phyloP scores from a whole-genome alignment of 2,329 filamentous ascomycete genomes.

The Endoconidiophora polonica region DNA sequence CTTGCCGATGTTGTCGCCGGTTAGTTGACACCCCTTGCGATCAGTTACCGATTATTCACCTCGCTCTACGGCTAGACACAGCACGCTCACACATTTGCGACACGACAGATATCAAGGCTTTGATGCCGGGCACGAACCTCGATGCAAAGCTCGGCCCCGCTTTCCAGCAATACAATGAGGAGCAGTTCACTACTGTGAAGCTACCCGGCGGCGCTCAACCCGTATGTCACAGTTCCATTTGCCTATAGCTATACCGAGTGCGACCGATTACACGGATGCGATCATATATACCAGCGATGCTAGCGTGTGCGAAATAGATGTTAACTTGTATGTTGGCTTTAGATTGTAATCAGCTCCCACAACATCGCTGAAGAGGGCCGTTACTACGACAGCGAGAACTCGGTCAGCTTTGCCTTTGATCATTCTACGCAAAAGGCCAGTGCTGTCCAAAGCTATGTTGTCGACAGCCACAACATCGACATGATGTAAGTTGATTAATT shows the following conservation, averaged over 20 bases:
- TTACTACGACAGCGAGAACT: constrained; percentile 82
- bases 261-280: not conserved
- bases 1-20: constrained; percentile 12
- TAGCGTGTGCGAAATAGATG: not conserved
- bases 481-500: constrained; percentile 46
- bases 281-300: not conserved
- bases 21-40: constrained; percentile 5
- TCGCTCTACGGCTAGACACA: not conserved
- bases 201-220: constrained; percentile 66
- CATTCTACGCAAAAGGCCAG: constrained; percentile 74
- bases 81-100: not conserved
- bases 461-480: constrained; percentile 62
- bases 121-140: constrained; percentile 55
- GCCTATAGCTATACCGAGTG: no score
- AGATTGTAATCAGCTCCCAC: constrained; percentile 74
- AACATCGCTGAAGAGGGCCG: constrained; percentile 65
- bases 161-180: constrained; percentile 90
- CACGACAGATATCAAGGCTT: constrained; percentile 64
- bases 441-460: constrained; percentile 56
- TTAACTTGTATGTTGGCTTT: constrained; percentile 12
- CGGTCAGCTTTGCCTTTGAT: constrained; percentile 77
- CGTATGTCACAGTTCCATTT: constrained; percentile 17
- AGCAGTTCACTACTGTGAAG: constrained; percentile 78
- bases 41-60: not conserved
- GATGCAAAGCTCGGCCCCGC: constrained; percentile 61